Base-by-base conservation (phyloP, 1,284 basidiomycete species). In the Polyporus tsugae region DNA sequence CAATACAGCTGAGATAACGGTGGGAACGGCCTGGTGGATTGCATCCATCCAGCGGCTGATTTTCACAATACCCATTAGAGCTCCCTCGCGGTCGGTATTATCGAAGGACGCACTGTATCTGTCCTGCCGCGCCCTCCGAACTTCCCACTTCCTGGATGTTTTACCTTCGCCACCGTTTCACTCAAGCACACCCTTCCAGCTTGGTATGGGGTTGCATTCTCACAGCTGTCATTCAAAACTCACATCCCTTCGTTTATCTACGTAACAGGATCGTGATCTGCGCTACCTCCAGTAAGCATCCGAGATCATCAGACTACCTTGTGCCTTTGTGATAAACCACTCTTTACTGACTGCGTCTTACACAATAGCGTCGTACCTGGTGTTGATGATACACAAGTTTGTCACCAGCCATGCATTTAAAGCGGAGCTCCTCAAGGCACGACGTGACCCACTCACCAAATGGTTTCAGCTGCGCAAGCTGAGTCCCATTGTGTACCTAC, bases 131-230 rank as follows among this genome's bases (percentile, higher is more conserved):
- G 55, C n/a, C 55, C 55, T n/a, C 35, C 35, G 19, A 19, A 19
- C n/a, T 58, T 58, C 33, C 55, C 55, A 15, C 55, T 58, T 19
- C 55, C 55, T 9, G 55, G 55, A 22, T 58, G 55, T 11, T 58
- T 58, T 9, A 58, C 55, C 19, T 36, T 38, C 9, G 55, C 55
- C 7, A 58, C 35, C 7, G 55, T 58, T 35, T 58, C 55, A 17
- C 55, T 58, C 55, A 58, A 58, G 10, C 33, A 58, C 35, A 58
- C 55, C 35, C 55, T 58, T n/a, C 55, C 55, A 6, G 55, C 55
- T 7, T 58, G 55, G 35, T 58, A 22, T 49, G 46, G 36, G n/a
- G 19, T 33, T 17, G n/a, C 22, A 38, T 5, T 36, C 35, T 22
- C 33, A 58, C n/a, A 38, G 29, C 35, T 55, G 36, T 35, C 35